These are phyloP conservation scores for Jatropha podagrica DNA, from an alignment of 441 rosid species.

Conservation along the genomic window DNA sequence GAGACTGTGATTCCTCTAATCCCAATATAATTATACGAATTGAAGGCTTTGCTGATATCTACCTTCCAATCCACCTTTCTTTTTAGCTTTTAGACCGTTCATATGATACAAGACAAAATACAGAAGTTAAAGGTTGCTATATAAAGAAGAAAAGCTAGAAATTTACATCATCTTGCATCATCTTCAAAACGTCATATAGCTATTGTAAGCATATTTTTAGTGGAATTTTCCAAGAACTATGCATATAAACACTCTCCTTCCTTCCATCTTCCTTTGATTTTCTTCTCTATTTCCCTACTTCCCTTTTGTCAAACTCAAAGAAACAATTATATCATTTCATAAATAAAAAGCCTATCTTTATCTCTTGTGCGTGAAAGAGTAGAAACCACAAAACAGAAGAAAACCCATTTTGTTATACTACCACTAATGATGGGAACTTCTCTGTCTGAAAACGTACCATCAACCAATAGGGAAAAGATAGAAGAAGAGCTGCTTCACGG, in stretches of 20 bases:
- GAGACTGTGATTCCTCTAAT: background rate
- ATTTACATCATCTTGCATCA: slow-evolving; percentile 3
- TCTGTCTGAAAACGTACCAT: slow-evolving; percentile 15
- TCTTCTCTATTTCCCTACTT: background rate
- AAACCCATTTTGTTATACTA: background rate
- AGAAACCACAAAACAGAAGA: background rate
- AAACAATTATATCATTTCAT: background rate
- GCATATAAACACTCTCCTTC: background rate
- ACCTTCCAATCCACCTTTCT: background rate
- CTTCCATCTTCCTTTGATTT: slow-evolving; percentile 5
- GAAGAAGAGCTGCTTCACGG: slow-evolving; percentile 48
- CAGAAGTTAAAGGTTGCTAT: background rate
- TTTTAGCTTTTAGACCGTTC: background rate
- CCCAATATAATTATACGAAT: background rate
- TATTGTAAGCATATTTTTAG: background rate
- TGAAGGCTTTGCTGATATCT: background rate
- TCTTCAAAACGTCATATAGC: slow-evolving; percentile 3
- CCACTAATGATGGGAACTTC: slow-evolving; percentile 26
- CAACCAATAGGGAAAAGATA: slow-evolving; percentile 27
- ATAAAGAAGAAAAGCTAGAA: background rate
- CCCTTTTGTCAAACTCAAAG: background rate
- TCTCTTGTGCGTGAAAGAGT: background rate
- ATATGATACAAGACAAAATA: background rate
- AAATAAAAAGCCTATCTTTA: background rate
- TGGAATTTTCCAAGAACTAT: slow-evolving; percentile 10